Percentiles rank a stretch among this genome's conserved stretches.
Evolutionary conservation across 495 filamentous ascomycete genomes (phyloP).

Genomic region (Neurospora sp.): DNA sequence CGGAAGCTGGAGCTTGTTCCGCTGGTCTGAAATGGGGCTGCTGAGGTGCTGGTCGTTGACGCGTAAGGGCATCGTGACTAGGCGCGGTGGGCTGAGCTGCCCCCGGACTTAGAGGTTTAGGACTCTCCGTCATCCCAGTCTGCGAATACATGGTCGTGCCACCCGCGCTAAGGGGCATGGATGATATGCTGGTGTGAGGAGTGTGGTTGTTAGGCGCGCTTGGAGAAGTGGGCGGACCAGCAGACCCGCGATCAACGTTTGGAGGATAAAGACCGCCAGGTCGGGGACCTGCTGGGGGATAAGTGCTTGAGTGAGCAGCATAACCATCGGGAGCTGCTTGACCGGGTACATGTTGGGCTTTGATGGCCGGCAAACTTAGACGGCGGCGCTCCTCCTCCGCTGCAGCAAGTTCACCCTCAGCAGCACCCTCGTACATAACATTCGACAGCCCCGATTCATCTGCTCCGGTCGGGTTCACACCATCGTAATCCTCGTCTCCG

Average conservation of each 20-base stretch:
- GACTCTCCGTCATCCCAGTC: constrained; percentile 70
- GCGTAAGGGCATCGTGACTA: constrained; percentile 45
- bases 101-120: constrained; percentile 75
- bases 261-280: constrained; percentile 54
- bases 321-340: constrained; percentile 34
- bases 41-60: constrained; percentile 56
- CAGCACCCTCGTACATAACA: constrained; percentile 56
- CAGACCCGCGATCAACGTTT: constrained; percentile 37
- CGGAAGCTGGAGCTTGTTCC: constrained; percentile 16
- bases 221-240: constrained; percentile 45
- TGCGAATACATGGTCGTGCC: constrained; percentile 58
- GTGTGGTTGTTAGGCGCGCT: constrained; percentile 33
- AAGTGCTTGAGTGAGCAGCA: constrained; percentile 51
- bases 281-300: constrained; percentile 56
- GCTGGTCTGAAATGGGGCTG: constrained; percentile 48
- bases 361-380: constrained; percentile 61
- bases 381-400: constrained; percentile 43
- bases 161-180: constrained; percentile 36
- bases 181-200: constrained; percentile 38
- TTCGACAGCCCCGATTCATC: constrained; percentile 72
- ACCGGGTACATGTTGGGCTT: constrained; percentile 54
- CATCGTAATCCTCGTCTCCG: constrained; percentile 64
- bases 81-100: constrained; percentile 51
- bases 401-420: constrained; percentile 28
- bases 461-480: constrained; percentile 41